Base-by-base conservation (phyloP, 768 basidiomycete genomes). In the Boletus rubroflammeus region DNA sequence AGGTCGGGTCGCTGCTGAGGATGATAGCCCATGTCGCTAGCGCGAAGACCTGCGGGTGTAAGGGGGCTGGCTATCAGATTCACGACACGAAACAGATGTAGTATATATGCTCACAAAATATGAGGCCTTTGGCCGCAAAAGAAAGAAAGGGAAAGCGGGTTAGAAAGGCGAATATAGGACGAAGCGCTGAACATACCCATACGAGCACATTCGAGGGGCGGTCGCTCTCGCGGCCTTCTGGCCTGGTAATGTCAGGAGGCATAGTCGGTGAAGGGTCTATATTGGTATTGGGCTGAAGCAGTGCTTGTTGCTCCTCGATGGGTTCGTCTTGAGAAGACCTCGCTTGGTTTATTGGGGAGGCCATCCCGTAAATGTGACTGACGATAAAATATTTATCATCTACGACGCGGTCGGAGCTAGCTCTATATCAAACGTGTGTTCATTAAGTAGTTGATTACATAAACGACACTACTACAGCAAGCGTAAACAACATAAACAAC, bases 1-100 rank as follows among this genome's bases (percentile, higher is more conserved):
- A 56, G 23, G 57, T 57, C 2, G 83, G 84, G 47, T 77, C 54
- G 43, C 76, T 82, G 59, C 60, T 69, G 36, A 84, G 56, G 41
- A 83, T 62, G 51, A 72, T 66, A 14, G 62, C 55, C 80, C 81
- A 84, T 3, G 81, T 79, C 7, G 75, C 36, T 3, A 68, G 31
- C 13, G 69, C 65, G 44, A 80, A 69, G 26, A 75, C 54, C 82
- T 83, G 31, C 8, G 39, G 11, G 19, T 8, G 10, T 43, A 31
- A 45, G 2, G 21, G 9, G 28, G n/a, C n/a, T 11, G 34, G n/a
- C n/a, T 11, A 31, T 58, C 35, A 56, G 56, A 56, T n/a, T n/a
- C 29, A 40, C 42, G 41, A 17, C 21, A 28, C 10, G 43, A 44
- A 3, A 19, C n/a, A n/a, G 11, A 8, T 6, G 26, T 17, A 19